These are phyloP conservation scores for Odonthalia washingtoniensis DNA, from an alignment of 31 red algal species.

Conservation along the genomic window DNA sequence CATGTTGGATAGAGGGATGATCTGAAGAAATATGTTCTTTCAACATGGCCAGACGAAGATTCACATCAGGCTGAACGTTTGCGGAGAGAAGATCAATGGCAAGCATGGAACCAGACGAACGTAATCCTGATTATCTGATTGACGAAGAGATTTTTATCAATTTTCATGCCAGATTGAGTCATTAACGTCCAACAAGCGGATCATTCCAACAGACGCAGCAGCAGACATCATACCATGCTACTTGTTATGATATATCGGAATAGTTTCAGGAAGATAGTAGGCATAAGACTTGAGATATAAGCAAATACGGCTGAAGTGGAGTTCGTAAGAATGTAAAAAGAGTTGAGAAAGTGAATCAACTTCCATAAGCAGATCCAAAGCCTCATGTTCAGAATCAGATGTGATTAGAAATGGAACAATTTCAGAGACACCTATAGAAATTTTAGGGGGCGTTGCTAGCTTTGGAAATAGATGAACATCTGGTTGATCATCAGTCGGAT, in stretches of 20 bases:
- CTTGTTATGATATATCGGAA: slow-evolving; percentile 96
- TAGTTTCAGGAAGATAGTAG: slow-evolving; percentile 74
- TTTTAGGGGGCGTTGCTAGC: slow-evolving; percentile 40
- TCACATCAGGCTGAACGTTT: slow-evolving; percentile 80
- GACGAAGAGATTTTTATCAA: slow-evolving; percentile 96
- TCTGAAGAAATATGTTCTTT: no score
- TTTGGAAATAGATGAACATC: slow-evolving; percentile 10
- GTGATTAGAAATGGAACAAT: slow-evolving; percentile 93
- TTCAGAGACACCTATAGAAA: slow-evolving; percentile 70
- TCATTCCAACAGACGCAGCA: slow-evolving; percentile 93
- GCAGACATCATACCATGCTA: slow-evolving; percentile 99
- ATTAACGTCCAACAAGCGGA: no score
- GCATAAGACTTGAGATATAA: slow-evolving; percentile 89
- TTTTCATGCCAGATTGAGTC: slow-evolving; percentile 84
- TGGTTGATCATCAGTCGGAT: slow-evolving; percentile 24
- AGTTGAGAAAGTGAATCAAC: slow-evolving; percentile 77
- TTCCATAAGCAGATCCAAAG: slow-evolving; percentile 95
- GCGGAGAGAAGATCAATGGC: slow-evolving; percentile 86
- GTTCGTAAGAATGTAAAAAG: slow-evolving; percentile 54
- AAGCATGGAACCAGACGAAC: slow-evolving; percentile 84
- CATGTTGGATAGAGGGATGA: slow-evolving; percentile 66
- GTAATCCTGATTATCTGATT: slow-evolving; percentile 82
- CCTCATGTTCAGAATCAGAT: slow-evolving; percentile 94
- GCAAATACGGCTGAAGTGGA: slow-evolving; percentile 87
- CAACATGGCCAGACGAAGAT: no score